A percentile compares a stretch with the other conserved stretches of the same genome.
Conservation (phyloP, 2,329 filamentous ascomycete species). For the Emergomyces pasteurianus region DNA sequence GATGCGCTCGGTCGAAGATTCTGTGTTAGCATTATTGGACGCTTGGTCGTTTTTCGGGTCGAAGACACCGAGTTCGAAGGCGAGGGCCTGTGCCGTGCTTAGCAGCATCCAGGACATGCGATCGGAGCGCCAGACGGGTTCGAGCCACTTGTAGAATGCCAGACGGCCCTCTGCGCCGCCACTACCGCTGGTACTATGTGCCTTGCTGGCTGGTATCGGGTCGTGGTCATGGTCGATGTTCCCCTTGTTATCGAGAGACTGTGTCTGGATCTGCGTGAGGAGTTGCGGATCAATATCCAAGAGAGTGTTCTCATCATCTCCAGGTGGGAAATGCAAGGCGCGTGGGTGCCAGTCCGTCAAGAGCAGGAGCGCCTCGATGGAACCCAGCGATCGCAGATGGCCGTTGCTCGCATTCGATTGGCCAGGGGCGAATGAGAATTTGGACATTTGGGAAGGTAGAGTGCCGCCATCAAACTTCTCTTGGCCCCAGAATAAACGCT, state of each 20-base stretch:
- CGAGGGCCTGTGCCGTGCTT: constrained; percentile 77
- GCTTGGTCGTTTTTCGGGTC: constrained; percentile 63
- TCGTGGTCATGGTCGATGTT: constrained; percentile 25
- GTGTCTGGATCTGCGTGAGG: constrained; percentile 51
- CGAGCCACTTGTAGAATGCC: constrained; percentile 83
- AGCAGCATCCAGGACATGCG: constrained; percentile 98
- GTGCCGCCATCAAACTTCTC: constrained; percentile 89
- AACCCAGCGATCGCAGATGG: constrained; percentile 78
- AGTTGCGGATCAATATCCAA: constrained; percentile 61
- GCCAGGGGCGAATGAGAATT: constrained; percentile 18
- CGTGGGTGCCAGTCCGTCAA: constrained; percentile 96
- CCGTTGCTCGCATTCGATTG: constrained; percentile 37
- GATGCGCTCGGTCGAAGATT: constrained; percentile 49
- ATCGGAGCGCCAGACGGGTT: constrained; percentile 88
- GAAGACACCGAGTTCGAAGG: constrained; percentile 90
- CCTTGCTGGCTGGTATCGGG: constrained; percentile 28
- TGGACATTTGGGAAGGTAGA: constrained; percentile 55
- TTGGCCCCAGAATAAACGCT: constrained; percentile 88
- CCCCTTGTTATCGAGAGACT: constrained; percentile 31
- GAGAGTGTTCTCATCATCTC: constrained; percentile 53
- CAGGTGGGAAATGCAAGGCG: constrained; percentile 79
- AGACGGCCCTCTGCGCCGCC: constrained; percentile 55
- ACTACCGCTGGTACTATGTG: constrained; percentile 38
- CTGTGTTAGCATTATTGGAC: constrained; percentile 42
- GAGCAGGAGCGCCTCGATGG: constrained; percentile 86